phyloP scores from a whole-genome alignment of 352 stramenopile species.

The Phytophthora palmivora region DNA sequence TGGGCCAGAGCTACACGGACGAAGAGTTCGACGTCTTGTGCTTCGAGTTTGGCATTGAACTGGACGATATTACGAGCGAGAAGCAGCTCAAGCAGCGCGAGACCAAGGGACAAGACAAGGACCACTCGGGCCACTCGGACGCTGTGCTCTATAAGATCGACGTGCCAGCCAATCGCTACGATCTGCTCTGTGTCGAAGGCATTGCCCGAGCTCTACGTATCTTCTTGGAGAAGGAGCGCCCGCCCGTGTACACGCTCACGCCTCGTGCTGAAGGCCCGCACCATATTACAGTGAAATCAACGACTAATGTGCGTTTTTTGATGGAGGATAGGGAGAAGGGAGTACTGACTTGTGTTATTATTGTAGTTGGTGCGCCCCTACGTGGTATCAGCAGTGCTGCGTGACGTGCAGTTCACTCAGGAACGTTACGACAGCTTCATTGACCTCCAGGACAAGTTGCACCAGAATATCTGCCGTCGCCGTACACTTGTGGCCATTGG shows the following conservation, averaged over 20 bases:
- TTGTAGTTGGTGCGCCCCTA: slow-evolving; percentile 94
- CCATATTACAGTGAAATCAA: slow-evolving; percentile 88
- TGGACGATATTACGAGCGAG: slow-evolving; percentile 93
- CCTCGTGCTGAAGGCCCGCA: slow-evolving; percentile 66
- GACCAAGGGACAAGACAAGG: slow-evolving; percentile 66
- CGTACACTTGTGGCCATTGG: slow-evolving; percentile 99
- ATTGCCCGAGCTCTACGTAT: slow-evolving; percentile 96
- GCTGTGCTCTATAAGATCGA: slow-evolving; percentile 99
- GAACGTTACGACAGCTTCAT: slow-evolving; percentile 99
- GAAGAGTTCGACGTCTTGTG: slow-evolving; percentile 99
- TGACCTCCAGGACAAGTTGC: slow-evolving; percentile 99
- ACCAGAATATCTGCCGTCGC: slow-evolving; percentile 99
- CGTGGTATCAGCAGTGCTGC: slow-evolving; percentile 97
- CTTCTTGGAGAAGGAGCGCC: slow-evolving; percentile 96
- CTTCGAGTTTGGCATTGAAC: slow-evolving; percentile 99
- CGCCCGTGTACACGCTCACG: slow-evolving; percentile 87
- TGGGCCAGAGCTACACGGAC: slow-evolving; percentile 97
- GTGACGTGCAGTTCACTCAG: slow-evolving; percentile 96
- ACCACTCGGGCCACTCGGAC: slow-evolving; percentile 70
- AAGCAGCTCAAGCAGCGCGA: slow-evolving; percentile 89
- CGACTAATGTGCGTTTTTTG: slow-evolving; percentile 66
- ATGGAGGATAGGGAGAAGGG: neutral
- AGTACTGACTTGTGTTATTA: slow-evolving; percentile 12
- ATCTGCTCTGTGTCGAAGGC: slow-evolving; percentile 99
- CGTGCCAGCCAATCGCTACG: slow-evolving; percentile 99